These are phyloP conservation scores for Rubroboletus satanas DNA, from an alignment of 768 basidiomycete genomes.

Conservation along the genomic window DNA sequence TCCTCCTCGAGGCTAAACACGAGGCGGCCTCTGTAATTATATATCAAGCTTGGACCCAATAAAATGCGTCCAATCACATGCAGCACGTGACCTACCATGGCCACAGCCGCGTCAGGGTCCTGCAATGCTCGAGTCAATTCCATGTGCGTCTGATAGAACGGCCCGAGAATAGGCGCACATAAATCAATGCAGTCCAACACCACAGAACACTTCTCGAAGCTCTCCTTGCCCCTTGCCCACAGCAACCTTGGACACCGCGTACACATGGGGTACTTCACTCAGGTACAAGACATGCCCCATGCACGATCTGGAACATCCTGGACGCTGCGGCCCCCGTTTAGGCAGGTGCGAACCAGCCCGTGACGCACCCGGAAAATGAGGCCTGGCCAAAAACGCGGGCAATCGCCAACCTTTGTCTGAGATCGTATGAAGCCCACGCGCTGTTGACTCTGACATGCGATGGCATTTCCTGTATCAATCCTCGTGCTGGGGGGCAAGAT, in stretches of 20 bases:
- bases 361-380: background rate
- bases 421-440: slow-evolving; percentile 7
- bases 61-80: slow-evolving; percentile 18
- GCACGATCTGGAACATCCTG: background rate
- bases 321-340: background rate
- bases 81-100: slow-evolving; percentile 18
- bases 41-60: slow-evolving; percentile 12
- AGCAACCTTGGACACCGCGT: background rate
- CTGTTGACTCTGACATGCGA: background rate
- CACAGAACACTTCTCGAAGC: background rate
- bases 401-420: background rate
- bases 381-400: background rate
- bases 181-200: too few species aligned
- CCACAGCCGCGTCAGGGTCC: background rate
- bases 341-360: background rate
- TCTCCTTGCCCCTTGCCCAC: background rate
- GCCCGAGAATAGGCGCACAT: background rate
- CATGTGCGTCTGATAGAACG: background rate
- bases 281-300: background rate
- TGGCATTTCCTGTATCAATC: background rate
- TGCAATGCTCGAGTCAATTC: background rate
- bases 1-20: slow-evolving; percentile 26
- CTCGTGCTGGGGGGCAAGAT: background rate
- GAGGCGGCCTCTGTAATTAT: slow-evolving; percentile 20
- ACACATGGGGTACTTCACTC: background rate